Conservation (phyloP, 2,329 filamentous ascomycete genomes). For the Hymenoscyphus scutula region DNA sequence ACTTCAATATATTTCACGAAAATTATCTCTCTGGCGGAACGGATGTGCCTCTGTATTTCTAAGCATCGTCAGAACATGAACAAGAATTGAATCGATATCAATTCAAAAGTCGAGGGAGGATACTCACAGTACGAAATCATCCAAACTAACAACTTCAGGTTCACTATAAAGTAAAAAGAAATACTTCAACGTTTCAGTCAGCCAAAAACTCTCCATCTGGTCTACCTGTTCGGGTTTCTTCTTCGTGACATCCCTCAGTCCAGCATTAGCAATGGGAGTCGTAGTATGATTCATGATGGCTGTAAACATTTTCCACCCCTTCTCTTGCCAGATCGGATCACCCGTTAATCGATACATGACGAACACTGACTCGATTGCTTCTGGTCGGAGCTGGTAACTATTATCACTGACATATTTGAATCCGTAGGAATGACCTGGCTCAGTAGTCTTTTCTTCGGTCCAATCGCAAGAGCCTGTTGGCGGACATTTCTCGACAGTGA, state of each 20-base stretch:
- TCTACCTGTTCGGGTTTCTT: constrained; percentile 40
- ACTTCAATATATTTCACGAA: background rate
- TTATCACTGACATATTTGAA: constrained; percentile 15
- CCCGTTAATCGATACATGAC: constrained; percentile 45
- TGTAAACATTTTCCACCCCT: constrained; percentile 47
- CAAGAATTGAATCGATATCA: background rate
- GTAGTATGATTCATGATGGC: constrained; percentile 42
- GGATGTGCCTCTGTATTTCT: constrained; percentile 28
- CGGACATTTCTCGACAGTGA: constrained; percentile 40
- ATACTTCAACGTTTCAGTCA: constrained; percentile 64
- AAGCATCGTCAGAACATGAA: background rate
- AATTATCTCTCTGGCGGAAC: constrained; percentile 10
- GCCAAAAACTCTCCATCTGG: constrained; percentile 58
- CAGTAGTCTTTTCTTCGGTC: constrained; percentile 17
- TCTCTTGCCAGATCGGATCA: constrained; percentile 37
- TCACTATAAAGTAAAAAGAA: constrained; percentile 50
- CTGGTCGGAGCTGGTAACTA: constrained; percentile 41
- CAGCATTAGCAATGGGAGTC: constrained; percentile 42
- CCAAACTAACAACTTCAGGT: constrained; percentile 52
- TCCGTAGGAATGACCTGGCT: constrained; percentile 16
- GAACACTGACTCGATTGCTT: constrained; percentile 67
- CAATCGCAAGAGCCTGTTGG: constrained; percentile 21
- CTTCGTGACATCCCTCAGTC: constrained; percentile 40
- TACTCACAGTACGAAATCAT: constrained; percentile 51
- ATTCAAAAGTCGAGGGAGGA: background rate